Base-by-base conservation (phyloP, 108 stramenopile genomes). In the Cyclotella sp. region DNA sequence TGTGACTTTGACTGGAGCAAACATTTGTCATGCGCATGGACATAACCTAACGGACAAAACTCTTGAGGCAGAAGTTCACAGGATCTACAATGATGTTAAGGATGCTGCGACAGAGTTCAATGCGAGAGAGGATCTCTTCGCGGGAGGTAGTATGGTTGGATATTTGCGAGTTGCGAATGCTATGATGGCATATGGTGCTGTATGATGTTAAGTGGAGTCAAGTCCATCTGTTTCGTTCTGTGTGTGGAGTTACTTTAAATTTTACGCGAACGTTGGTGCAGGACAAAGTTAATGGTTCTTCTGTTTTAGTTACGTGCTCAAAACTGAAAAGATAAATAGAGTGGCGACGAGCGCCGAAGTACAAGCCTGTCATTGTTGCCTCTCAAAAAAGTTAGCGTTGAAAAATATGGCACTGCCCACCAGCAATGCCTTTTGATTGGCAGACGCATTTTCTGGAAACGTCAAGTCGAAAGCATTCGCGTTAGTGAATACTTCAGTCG, bases 121-220 rank as follows among this genome's bases (percentile, higher is more conserved):
- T 82, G 90, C 86, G 19, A 88, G 97, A 52, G 97, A 97, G 4
- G 98, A 98, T 76, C 74, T 97, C 67, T 90, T 84, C 64, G 90
- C 88, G 24, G 97, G 97, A 26, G 85, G 93, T 13, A 95, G 88
- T 75, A 98, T 99, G 86, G 90, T 89, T 27, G 98, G 96, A 73
- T 99, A 98, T 75, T 84, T 97, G 69, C 88, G 95, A 49, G 97
- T 99, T 18, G 99, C 97, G 9, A 96, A 98, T 76, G 91, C 84
- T 55, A 98, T 99, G 97, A 78, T 97, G 72, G 71, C 75, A 34
- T 97, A 98, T 75, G 99, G 99, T 29, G 96, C 98, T 9, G 96
- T 98, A 45, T 99, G 90, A 89, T 14, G n/a, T 4, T 15, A 18
- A 43, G 1, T 26, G 29, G 29, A n/a, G 60, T 61, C 30, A 3